These are phyloP conservation scores for Biscutella laevigata DNA, from an alignment of 441 rosid species.

Conservation along the genomic window DNA sequence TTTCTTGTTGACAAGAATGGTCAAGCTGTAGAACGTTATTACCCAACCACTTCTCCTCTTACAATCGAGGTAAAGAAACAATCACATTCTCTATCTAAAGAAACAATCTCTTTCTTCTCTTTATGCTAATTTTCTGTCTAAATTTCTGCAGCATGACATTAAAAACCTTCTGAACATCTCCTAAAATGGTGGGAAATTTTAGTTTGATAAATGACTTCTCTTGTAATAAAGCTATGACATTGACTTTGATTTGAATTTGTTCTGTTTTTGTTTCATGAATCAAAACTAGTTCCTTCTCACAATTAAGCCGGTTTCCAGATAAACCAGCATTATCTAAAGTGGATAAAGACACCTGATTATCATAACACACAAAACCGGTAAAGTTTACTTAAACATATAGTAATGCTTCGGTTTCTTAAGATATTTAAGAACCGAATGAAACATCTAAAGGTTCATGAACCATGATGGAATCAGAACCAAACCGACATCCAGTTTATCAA, in stretches of 20 bases:
- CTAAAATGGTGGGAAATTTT: neutral
- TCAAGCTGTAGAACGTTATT: conserved; percentile 60
- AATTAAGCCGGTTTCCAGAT: neutral
- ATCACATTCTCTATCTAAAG: neutral
- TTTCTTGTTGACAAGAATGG: conserved; percentile 66
- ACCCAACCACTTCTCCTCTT: conserved; percentile 78
- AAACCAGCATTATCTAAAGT: neutral
- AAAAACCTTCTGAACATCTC: conserved; percentile 40
- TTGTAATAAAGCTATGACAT: conserved; percentile 1
- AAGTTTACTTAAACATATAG: no score
- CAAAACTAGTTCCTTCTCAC: neutral
- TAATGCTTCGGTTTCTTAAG: no score
- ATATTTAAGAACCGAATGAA: neutral
- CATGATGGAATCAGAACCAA: neutral
- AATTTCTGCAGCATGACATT: conserved; percentile 34
- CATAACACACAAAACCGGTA: neutral
- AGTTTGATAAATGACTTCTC: conserved; percentile 1
- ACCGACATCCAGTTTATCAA: no score
- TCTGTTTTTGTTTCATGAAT: neutral
- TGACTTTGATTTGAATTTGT: neutral
- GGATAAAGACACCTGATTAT: neutral
- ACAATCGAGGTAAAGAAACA: conserved; percentile 48
- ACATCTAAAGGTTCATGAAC: neutral
- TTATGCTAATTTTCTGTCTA: neutral
- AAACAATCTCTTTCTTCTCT: neutral